A percentile compares a stretch with the other conserved stretches of the same genome.
These are phyloP conservation scores for Monilinia fructicola DNA, from an alignment of 2,329 filamentous ascomycete species.

Conservation along the genomic window DNA sequence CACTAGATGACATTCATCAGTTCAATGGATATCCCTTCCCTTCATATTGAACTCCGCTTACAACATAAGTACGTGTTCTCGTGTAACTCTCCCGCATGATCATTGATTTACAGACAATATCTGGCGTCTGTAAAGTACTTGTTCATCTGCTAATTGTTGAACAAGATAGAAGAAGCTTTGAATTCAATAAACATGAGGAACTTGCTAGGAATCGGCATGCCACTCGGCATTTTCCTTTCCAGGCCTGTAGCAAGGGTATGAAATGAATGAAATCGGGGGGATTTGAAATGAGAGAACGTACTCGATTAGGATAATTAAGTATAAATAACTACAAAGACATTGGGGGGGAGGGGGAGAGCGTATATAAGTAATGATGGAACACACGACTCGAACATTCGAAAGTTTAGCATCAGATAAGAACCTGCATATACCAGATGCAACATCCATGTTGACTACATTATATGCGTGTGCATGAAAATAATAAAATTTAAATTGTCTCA, in stretches of 20 bases:
- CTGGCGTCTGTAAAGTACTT: background rate
- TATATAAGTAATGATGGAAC: background rate
- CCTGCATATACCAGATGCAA: background rate
- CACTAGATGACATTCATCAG: background rate
- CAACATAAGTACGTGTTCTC: background rate
- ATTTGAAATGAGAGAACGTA: background rate
- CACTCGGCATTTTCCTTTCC: background rate
- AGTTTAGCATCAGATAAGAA: background rate
- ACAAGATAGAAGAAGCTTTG: background rate
- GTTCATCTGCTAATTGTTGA: background rate
- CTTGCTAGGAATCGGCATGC: too few relatives aligned
- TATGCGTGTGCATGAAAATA: background rate
- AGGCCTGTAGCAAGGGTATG: background rate
- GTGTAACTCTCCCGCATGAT: too few relatives aligned
- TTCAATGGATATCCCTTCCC: background rate
- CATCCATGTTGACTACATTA: background rate
- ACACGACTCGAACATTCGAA: background rate
- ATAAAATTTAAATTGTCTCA: background rate
- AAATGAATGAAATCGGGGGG: background rate
- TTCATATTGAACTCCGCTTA: background rate
- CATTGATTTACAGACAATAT: background rate
- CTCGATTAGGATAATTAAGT: background rate
- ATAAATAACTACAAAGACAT: background rate
- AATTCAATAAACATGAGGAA: background rate
- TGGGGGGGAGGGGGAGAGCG: background rate